Percentiles rank a stretch among this genome's conserved stretches.
Conservation (phyloP, 257 asterid genomes). For the Nicotiana noctiflora region DNA sequence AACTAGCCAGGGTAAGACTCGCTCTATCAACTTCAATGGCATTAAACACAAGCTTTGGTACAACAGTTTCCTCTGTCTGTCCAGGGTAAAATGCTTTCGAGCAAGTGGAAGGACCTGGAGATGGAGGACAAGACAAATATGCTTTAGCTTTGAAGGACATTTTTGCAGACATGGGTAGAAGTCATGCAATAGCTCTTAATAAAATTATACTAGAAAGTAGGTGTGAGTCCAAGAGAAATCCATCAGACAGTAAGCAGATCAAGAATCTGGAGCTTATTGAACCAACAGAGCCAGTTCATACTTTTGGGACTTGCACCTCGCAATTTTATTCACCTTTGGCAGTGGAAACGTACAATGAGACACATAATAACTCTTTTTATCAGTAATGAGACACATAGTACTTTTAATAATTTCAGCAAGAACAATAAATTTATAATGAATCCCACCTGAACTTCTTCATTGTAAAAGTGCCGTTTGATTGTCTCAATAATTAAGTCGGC, state of each 20-base stretch:
- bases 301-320: not conserved
- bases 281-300: not conserved
- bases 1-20: constrained; percentile 44
- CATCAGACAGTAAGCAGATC: not conserved
- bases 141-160: constrained; percentile 1
- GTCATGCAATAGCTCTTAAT: not conserved
- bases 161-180: not conserved
- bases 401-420: not conserved
- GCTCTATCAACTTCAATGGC: constrained; percentile 45
- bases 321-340: not conserved
- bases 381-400: not conserved
- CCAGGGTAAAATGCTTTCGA: constrained; percentile 30
- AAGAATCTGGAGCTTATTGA: not conserved
- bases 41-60: constrained; percentile 38
- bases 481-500: constrained; percentile 41
- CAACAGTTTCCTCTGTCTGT: constrained; percentile 37
- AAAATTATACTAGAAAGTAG: constrained; percentile 4
- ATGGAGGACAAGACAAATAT: not conserved
- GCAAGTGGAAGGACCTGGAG: constrained; percentile 45
- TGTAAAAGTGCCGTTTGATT: constrained; percentile 31
- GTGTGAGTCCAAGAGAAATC: not conserved
- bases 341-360: not conserved
- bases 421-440: not conserved
- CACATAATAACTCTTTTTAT: not conserved
- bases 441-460: constrained; percentile 40